Evolutionary conservation across 2,329 filamentous ascomycete genomes (phyloP).

Genomic region (Pseudogymnoascus sp.): DNA sequence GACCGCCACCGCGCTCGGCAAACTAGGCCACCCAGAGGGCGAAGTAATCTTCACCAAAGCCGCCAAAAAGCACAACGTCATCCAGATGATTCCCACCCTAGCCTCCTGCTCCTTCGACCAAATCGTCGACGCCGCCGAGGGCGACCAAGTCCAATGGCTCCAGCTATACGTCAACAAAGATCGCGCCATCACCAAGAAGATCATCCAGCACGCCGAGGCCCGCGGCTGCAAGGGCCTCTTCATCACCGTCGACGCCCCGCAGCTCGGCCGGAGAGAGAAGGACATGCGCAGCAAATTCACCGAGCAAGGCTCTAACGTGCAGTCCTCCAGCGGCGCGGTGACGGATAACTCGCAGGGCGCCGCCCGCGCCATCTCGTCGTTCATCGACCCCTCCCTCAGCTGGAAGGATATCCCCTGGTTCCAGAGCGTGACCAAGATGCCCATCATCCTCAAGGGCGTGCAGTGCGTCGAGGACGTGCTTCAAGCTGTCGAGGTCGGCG

Average conservation of each 20-base stretch:
- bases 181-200: slow-evolving; percentile 79
- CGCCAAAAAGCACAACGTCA: slow-evolving; percentile 76
- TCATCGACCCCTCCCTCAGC: slow-evolving; percentile 89
- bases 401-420: slow-evolving; percentile 98
- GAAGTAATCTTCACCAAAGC: slow-evolving; percentile 86
- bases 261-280: slow-evolving; percentile 91
- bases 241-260: slow-evolving; percentile 96
- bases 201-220: slow-evolving; percentile 84
- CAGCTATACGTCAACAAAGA: slow-evolving; percentile 96
- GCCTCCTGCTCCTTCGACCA: slow-evolving; percentile 97
- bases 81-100: slow-evolving; percentile 98
- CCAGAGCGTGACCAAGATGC: slow-evolving; percentile 81
- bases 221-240: slow-evolving; percentile 93
- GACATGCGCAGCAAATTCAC: slow-evolving; percentile 94
- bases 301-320: slow-evolving; percentile 77
- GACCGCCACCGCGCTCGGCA: slow-evolving; percentile 90
- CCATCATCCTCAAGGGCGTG: slow-evolving; percentile 92
- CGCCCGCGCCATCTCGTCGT: slow-evolving; percentile 87
- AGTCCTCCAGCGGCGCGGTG: slow-evolving; percentile 56
- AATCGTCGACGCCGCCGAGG: slow-evolving; percentile 77
- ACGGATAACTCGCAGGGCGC: slow-evolving; percentile 89
- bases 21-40: slow-evolving; percentile 88
- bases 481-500: slow-evolving; percentile 71
- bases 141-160: slow-evolving; percentile 87
- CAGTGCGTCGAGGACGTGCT: slow-evolving; percentile 95